phyloP scores from a whole-genome alignment of 345 rosid genomes.

The Pugionium cornutum region DNA sequence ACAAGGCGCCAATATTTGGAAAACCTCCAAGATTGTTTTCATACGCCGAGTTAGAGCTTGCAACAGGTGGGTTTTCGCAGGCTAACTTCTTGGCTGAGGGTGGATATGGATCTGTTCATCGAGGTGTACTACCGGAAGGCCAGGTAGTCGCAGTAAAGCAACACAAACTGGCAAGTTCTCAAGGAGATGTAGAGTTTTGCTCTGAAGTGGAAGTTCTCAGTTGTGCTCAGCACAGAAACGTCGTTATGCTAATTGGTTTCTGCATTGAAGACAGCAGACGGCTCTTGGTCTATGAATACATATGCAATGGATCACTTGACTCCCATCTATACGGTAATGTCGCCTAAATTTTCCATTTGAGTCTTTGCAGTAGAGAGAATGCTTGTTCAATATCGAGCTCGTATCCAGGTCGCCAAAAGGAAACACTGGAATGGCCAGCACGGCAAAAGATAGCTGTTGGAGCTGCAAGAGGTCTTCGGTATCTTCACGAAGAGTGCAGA shows the following conservation, averaged over 20 bases:
- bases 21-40: constrained; percentile 96
- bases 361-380: constrained; percentile 16
- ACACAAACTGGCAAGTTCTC: constrained; percentile 96
- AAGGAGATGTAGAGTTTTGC: constrained; percentile 98
- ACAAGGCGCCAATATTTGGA: constrained; percentile 95
- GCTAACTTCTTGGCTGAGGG: constrained; percentile 99
- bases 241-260: constrained; percentile 94
- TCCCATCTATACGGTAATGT: constrained; percentile 82
- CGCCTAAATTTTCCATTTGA: constrained; percentile 3
- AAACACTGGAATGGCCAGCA: constrained; percentile 83
- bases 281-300: constrained; percentile 91
- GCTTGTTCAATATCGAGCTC: constrained; percentile 21
- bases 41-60: constrained; percentile 93
- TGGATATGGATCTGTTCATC: constrained; percentile 97
- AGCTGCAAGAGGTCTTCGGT: constrained; percentile 96
- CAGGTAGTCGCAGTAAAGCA: constrained; percentile 98
- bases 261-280: constrained; percentile 95
- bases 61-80: constrained; percentile 95
- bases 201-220: constrained; percentile 98
- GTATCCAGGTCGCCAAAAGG: constrained; percentile 63
- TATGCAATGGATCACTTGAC: constrained; percentile 97
- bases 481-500: constrained; percentile 99
- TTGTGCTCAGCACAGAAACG: constrained; percentile 99
- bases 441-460: constrained; percentile 96
- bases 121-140: constrained; percentile 97